A percentile compares a stretch with the other conserved stretches of the same genome.
phyloP scores from a whole-genome alignment of 2,329 filamentous ascomycete species.

The Fusarium keratoplasticum region DNA sequence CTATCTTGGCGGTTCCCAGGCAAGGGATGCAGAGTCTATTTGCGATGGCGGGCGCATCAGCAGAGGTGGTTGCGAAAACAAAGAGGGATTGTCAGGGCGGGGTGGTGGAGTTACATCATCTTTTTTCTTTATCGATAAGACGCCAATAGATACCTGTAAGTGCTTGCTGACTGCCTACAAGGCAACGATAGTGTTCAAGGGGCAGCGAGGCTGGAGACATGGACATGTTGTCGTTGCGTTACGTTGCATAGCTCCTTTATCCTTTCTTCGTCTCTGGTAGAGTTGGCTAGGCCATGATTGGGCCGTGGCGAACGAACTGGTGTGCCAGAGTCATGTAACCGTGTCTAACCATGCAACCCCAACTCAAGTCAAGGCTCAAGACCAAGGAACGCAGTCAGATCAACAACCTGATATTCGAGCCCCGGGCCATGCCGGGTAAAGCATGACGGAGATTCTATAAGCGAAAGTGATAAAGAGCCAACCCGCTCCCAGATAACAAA shows the following conservation, averaged over 20 bases:
- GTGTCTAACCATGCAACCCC: background rate
- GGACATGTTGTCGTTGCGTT: background rate
- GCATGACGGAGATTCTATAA: conserved; percentile 34
- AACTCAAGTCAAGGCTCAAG: background rate
- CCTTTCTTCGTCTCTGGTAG: background rate
- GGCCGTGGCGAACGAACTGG: background rate
- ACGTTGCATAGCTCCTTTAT: background rate
- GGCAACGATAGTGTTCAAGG: conserved; percentile 3
- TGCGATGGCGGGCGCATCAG: conserved; percentile 25
- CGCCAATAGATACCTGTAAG: conserved; percentile 8
- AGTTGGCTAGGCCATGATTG: background rate
- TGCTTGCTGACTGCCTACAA: conserved; percentile 5
- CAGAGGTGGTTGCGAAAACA: conserved; percentile 11
- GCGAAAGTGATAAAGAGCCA: conserved; percentile 38
- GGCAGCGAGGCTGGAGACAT: background rate
- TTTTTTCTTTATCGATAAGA: conserved; percentile 41
- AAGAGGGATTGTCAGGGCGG: conserved; percentile 29
- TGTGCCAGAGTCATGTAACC: background rate
- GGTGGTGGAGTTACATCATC: conserved; percentile 18
- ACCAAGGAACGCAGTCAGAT: background rate
- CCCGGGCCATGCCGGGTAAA: background rate
- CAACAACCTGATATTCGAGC: conserved; percentile 7
- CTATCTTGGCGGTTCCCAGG: conserved; percentile 50
- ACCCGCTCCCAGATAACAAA: conserved; percentile 29
- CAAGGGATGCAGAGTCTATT: conserved; percentile 2